Conservation (phyloP, 257 asterid species). For the Solanum gandarillasii region DNA sequence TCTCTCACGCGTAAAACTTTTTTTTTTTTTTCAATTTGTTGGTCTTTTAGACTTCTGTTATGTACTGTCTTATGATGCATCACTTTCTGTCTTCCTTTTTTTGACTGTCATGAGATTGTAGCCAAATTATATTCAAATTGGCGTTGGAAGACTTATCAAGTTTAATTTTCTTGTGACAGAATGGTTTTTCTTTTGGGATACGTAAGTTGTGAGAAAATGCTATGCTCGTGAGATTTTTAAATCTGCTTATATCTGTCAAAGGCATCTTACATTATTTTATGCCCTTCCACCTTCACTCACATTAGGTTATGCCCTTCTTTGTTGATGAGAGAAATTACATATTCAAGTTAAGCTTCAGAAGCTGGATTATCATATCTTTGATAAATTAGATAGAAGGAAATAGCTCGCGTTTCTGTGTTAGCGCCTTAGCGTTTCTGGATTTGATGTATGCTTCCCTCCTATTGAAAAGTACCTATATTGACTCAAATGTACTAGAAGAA, state of each 20-base stretch:
- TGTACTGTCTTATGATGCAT: background rate
- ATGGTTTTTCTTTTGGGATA: background rate
- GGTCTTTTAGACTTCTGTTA: background rate
- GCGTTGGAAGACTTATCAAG: background rate
- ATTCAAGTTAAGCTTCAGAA: background rate
- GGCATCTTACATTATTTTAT: background rate
- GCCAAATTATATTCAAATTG: background rate
- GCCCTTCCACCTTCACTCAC: background rate
- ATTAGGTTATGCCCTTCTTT: background rate
- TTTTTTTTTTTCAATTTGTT: background rate
- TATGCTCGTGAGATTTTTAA: background rate
- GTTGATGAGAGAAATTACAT: background rate
- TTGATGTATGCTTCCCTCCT: background rate
- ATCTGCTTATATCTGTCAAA: background rate
- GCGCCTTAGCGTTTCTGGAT: background rate
- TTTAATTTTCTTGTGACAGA: background rate
- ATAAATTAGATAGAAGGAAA: background rate
- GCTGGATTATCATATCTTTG: background rate
- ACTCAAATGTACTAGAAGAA: background rate
- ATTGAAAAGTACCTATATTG: background rate
- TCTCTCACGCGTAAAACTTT: background rate
- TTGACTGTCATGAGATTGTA: background rate
- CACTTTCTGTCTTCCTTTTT: background rate
- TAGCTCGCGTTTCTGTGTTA: background rate
- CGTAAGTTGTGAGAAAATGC: background rate